Conservation (phyloP, 768 basidiomycete species). For the Panaeolus cyanescens region DNA sequence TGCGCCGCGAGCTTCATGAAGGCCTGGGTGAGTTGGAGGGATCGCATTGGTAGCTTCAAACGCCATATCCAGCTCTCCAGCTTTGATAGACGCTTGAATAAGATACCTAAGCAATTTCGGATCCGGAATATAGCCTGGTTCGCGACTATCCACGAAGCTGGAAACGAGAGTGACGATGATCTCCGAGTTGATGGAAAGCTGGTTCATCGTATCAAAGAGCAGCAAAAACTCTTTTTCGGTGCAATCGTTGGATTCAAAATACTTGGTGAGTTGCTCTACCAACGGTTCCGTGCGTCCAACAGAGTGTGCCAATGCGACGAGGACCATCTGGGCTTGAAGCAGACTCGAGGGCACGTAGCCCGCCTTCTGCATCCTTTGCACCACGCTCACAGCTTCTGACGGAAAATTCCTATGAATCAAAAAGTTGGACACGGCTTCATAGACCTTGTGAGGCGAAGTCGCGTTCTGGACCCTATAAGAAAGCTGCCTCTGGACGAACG, state of each 20-base stretch:
- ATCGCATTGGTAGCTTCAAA: slow-evolving; percentile 5
- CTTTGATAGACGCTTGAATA: slow-evolving; percentile 5
- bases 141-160: slow-evolving; percentile 11
- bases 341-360: background rate
- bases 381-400: background rate
- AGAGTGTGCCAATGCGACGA: background rate
- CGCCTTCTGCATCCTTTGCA: background rate
- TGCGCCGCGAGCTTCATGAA: slow-evolving; percentile 18
- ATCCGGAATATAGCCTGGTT: slow-evolving; percentile 4
- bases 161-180: slow-evolving; percentile 8
- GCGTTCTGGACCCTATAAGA: background rate
- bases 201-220: slow-evolving; percentile 7
- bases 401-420: background rate
- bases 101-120: background rate
- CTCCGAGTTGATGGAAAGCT: background rate
- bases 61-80: slow-evolving; percentile 9
- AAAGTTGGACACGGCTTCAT: background rate
- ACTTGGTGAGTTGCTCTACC: background rate
- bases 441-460: background rate
- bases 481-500: background rate
- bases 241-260: slow-evolving; percentile 12
- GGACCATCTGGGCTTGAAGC: background rate
- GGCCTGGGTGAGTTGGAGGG: background rate
- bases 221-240: slow-evolving; percentile 23
- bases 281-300: background rate